Base-by-base conservation (phyloP, 2,329 filamentous ascomycete genomes). In the Xylaria multiplex region DNA sequence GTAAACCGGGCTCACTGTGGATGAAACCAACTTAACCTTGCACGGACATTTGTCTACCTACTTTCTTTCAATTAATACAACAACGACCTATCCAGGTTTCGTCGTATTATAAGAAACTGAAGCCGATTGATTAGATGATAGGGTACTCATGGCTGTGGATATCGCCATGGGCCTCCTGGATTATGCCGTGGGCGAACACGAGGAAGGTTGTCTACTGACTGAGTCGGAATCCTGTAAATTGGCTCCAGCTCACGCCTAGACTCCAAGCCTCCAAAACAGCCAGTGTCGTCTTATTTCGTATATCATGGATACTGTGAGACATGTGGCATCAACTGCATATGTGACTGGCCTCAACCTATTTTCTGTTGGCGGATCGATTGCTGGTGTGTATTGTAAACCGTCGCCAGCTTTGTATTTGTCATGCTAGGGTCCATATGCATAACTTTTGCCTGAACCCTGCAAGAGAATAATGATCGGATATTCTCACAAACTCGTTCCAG, bases 331-430 rank as follows among this genome's bases (percentile, higher is more conserved):
- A 27, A 27, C 37, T 53, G 40, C 52, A 45, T 55, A 27, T 40
- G 30, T 43, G 42, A 58, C 40, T 46, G 40, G 30, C 35, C 37
- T 62, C 46, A 24, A 19, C 9, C 14, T 19, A 30, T 40, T n/a
- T 27, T 49, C 32, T 35, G 30, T n/a, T 42, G 37, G 43, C 22
- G 52, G 14, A 59, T 49, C 42, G 48, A 65, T 48, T 13, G 48
- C 59, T 65, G 64, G 64, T 49, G 49, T 48, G 32, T 55, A 50
- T 59, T 46, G 59, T 3, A 19, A 49, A 63, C 22, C 22, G 27
- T 35, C 19, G 3, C 43, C 7, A 40, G 54, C 49, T 63, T 66
- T 63, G 64, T 60, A 48, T 56, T 43, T 53, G 14, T 6, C 32
- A 35, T 57, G n/a, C 6, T 56, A 60, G 45, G 55, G 50, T 7